Base-by-base conservation (phyloP, 1,139 yeast genomes). In the Keqinozyma sinolaborantium region DNA sequence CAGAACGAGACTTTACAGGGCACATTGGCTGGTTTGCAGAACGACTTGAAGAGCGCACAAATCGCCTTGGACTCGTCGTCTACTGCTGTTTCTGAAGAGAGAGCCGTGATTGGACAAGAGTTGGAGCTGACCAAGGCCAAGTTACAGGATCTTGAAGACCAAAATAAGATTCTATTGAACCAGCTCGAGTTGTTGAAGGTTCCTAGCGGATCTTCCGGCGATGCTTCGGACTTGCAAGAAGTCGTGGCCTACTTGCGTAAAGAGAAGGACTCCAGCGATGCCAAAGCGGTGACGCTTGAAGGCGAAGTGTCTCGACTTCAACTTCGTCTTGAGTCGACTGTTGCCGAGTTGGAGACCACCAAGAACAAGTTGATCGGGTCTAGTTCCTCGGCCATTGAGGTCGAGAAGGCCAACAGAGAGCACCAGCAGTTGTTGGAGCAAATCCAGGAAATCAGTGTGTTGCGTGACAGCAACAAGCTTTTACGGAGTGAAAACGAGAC, bases 191-290 rank as follows among this genome's bases (percentile, higher is more conserved):
- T 67, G 30, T 45, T 55, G n/a, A 57, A 54, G 32, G 18, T 28
- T 25, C 37, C 38, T 6, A 32, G 26, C 4, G 23, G 28, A 10
- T 3, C 16, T 20, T 26, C 40, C 5, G 34, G 52, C 11, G 23
- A 15, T 1, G 32, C 34, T 5, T 41, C 47, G 3, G 48, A 44
- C 16, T 35, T 44, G 16, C 72, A 76, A 34, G 82, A 81, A 42
- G 70, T 87, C 23, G 60, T 87, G 25, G 56, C 69, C 6, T 79
- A 73, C 45, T 63, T 87, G 36, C 80, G 90, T 30, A 79, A 83
- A 40, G 95, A 86, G 46, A 84, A 83, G 51, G 95, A 87, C 40
- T 66, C 79, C 4, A 69, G 80, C 2, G 85, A 80, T 34, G 72
- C 79, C 13, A 83, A 79, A 44, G 62, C 76, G 16, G 69, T 70